Base-by-base conservation (phyloP, 768 basidiomycete species). In the Trametes villosa region DNA sequence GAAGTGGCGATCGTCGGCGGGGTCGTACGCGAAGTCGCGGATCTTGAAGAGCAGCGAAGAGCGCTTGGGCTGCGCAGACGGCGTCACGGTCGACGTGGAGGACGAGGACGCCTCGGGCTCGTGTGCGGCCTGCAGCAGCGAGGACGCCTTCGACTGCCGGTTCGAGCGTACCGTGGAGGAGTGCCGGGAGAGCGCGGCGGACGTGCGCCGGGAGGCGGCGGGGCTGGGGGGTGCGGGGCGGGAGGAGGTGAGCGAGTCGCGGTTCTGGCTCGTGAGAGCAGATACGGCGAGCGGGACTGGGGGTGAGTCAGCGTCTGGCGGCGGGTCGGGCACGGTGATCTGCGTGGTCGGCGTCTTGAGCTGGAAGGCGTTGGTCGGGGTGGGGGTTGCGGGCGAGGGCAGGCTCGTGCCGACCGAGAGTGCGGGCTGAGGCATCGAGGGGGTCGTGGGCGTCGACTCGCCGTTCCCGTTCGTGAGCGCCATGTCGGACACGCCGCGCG, bases 171-270 rank as follows among this genome's bases (percentile, higher is more conserved):
- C 63, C 33, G 70, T 51, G 7, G 81, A 80, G 2, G 72, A 74
- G 41, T 44, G 71, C 52, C 68, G 68, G 9, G 70, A 75, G 64
- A 48, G 73, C 53, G 58, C 75, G 60, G 67, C 68, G 18, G 79
- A 79, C 6, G 77, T 64, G 26, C 80, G 76, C 34, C 84, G 79
- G 0, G 84, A 84, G 5, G 77, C 57, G 0, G 78, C 82, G 17
- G 86, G 86, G 1, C 85, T 87, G 4, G 82, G 82, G 0, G 87
- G 86, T 0, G 86, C 86, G 33, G 85, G 86, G 5, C 86, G 83
- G 0, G 79, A 79, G 13, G 81, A 79, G 0, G 76, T 76, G 62
- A 77, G 81, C 50, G 72, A 77, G 41, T 67, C 63, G 50, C 68
- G 69, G 41, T 67, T 50, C 68, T 18, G 74, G 46, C 70, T 74